These are phyloP conservation scores for Naganishia albida DNA, from an alignment of 1,284 basidiomycete genomes.

Conservation along the genomic window DNA sequence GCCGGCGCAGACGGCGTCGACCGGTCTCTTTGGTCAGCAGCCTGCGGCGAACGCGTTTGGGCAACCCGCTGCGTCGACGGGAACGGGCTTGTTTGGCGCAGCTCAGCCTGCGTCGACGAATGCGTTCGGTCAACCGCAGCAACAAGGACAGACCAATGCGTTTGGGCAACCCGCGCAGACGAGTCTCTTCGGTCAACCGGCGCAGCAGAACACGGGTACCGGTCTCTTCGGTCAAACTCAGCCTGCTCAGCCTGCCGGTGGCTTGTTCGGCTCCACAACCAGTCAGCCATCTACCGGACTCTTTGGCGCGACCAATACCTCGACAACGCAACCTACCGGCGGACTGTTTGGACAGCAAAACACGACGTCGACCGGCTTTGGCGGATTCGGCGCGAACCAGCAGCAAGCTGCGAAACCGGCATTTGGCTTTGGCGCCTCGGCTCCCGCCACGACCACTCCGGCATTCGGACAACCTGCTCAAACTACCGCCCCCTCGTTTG, in stretches of 20 bases:
- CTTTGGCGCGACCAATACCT: constrained; percentile 48
- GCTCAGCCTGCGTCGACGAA: constrained; percentile 49
- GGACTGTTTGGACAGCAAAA: constrained; percentile 39
- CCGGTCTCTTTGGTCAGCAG: constrained; percentile 34
- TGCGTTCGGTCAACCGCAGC: constrained; percentile 43
- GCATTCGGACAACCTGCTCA: constrained; percentile 45
- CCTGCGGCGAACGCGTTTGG: constrained; percentile 40
- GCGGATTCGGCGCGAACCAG: constrained; percentile 33
- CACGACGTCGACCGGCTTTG: constrained; percentile 30
- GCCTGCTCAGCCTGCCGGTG: constrained; percentile 36
- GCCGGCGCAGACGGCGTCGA: constrained; percentile 28
- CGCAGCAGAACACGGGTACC: constrained; percentile 28
- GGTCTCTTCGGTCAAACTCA: constrained; percentile 31
- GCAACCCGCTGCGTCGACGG: constrained; percentile 40
- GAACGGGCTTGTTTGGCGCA: constrained; percentile 56
- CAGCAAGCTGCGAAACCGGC: constrained; percentile 31
- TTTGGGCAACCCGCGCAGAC: constrained; percentile 37
- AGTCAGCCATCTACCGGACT: constrained; percentile 46
- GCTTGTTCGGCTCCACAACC: constrained; percentile 40
- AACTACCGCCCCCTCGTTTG: constrained; percentile 39
- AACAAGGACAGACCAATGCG: constrained; percentile 34
- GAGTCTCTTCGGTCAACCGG: constrained; percentile 47
- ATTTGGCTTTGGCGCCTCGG: constrained; percentile 33
- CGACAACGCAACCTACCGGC: constrained; percentile 31
- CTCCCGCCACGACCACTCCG: constrained; percentile 38